Evolutionary conservation across 2,329 filamentous ascomycete genomes (phyloP).

Genomic region (Fusarium illudens): DNA sequence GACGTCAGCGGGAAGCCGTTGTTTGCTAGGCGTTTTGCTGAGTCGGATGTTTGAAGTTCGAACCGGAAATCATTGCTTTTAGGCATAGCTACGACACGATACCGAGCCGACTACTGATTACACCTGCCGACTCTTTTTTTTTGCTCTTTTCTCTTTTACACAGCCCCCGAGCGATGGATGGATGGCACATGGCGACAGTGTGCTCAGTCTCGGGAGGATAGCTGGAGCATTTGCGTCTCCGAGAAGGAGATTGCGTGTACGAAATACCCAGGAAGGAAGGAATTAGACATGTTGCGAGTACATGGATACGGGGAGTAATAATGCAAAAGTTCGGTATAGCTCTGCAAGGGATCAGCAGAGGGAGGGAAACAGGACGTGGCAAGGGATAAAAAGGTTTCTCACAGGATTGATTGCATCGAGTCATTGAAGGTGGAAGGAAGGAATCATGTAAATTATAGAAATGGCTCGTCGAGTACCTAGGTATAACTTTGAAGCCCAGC

Average conservation of each 20-base stretch:
- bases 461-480: constrained; percentile 33
- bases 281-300: constrained; percentile 42
- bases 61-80: constrained; percentile 17
- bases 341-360: constrained; percentile 34
- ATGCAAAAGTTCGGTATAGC: constrained; percentile 35
- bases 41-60: constrained; percentile 29
- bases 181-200: constrained; percentile 6
- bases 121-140: constrained; percentile 23
- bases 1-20: constrained; percentile 30
- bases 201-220: constrained; percentile 11
- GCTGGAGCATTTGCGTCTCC: constrained; percentile 39
- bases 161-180: constrained; percentile 2
- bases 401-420: constrained; percentile 27
- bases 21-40: constrained; percentile 37
- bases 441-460: constrained; percentile 43
- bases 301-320: constrained; percentile 43
- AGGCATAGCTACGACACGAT: constrained; percentile 20
- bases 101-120: constrained; percentile 18
- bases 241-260: constrained; percentile 43
- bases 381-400: constrained; percentile 27
- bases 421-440: constrained; percentile 18
- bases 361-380: constrained; percentile 27
- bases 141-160: constrained; percentile 26
- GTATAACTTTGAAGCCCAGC: constrained; percentile 11
- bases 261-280: constrained; percentile 41